phyloP scores from a whole-genome alignment of 1,139 yeast species.

The Hyphopichia fennica region DNA sequence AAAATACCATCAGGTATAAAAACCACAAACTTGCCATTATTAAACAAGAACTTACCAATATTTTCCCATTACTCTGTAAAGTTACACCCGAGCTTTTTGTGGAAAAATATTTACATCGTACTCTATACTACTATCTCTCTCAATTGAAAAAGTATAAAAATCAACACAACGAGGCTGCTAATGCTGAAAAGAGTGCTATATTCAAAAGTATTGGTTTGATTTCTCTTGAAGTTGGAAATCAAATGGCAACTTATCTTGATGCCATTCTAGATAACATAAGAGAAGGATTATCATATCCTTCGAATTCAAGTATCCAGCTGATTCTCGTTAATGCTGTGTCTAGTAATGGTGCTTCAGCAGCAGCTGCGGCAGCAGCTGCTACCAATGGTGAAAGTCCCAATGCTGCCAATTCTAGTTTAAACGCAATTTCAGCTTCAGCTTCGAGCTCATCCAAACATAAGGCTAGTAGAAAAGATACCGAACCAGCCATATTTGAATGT shows the following conservation, averaged over 20 bases:
- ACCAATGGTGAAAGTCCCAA: constrained; percentile 6
- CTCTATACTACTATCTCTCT: constrained; percentile 73
- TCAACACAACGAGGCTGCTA: constrained; percentile 40
- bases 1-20: constrained; percentile 69
- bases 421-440: constrained; percentile 25
- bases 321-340: constrained; percentile 44
- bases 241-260: constrained; percentile 85
- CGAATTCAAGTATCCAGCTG: constrained; percentile 42
- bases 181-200: constrained; percentile 70
- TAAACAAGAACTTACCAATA: constrained; percentile 78
- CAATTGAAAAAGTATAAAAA: constrained; percentile 70
- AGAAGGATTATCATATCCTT: constrained; percentile 66
- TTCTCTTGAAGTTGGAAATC: constrained; percentile 80
- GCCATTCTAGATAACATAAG: constrained; percentile 80
- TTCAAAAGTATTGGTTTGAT: constrained; percentile 84
- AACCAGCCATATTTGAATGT: constrained; percentile 87
- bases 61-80: constrained; percentile 79
- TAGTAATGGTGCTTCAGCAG: constrained; percentile 15
- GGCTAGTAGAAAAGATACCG: constrained; percentile 69
- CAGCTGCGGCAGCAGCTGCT: constrained; percentile 2
- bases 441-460: constrained; percentile 54
- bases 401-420: constrained; percentile 14
- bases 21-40: constrained; percentile 76
- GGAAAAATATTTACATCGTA: constrained; percentile 76
- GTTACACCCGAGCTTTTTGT: constrained; percentile 79